Evolutionary conservation across 1,284 basidiomycete genomes (phyloP).

Genomic region (Ganoderma lucidum): DNA sequence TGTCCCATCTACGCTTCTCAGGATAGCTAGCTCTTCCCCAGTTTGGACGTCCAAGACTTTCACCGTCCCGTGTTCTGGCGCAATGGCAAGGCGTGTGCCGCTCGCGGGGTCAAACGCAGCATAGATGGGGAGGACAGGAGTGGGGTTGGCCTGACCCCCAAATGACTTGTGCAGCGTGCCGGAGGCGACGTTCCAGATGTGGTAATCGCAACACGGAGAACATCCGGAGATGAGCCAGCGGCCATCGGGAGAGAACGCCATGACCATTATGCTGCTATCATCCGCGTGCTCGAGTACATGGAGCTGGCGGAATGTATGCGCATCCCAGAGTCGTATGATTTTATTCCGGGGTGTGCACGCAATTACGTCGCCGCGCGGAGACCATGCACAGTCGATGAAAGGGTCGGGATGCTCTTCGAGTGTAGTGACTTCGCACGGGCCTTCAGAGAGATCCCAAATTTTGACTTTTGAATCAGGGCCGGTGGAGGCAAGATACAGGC

Average conservation of each 20-base stretch:
- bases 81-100: background rate
- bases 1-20: background rate
- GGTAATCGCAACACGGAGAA: background rate
- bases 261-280: constrained; percentile 9
- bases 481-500: background rate
- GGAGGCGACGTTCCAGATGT: background rate
- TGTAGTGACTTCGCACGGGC: background rate
- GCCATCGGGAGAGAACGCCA: background rate
- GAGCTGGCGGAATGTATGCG: background rate
- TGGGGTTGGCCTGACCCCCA: background rate
- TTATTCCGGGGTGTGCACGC: background rate
- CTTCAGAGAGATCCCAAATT: background rate
- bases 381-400: background rate
- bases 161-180: background rate
- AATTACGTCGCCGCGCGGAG: background rate
- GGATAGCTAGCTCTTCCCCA: background rate
- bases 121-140: background rate
- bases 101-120: background rate
- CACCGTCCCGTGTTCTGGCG: background rate
- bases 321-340: background rate
- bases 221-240: background rate
- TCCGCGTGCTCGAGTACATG: background rate
- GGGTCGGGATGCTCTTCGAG: background rate
- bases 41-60: background rate
- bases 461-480: background rate